phyloP scores from a whole-genome alignment of 768 basidiomycete species.

The Pleurotus tuoliensis region DNA sequence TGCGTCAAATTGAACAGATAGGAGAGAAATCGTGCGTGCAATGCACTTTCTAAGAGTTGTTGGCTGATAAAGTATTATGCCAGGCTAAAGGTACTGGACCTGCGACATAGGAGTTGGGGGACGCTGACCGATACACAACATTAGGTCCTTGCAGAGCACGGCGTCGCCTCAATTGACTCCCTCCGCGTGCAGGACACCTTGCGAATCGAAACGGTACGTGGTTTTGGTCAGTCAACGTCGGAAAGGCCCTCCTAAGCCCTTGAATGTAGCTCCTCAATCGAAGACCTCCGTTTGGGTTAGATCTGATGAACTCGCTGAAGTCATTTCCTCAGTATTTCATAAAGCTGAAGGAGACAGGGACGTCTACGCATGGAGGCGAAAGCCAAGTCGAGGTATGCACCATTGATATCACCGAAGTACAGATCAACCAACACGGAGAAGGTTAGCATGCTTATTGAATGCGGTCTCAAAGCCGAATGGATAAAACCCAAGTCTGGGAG shows the following conservation, averaged over 20 bases:
- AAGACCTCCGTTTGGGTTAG: constrained; percentile 67
- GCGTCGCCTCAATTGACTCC: constrained; percentile 57
- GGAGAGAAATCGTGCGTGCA: constrained; percentile 83
- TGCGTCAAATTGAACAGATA: constrained; percentile 86
- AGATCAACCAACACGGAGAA: background rate
- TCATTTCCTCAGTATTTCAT: constrained; percentile 68
- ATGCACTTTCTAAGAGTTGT: background rate
- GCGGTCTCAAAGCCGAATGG: constrained; percentile 40
- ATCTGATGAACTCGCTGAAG: constrained; percentile 54
- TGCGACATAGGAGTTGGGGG: constrained; percentile 10
- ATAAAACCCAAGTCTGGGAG: constrained; percentile 26
- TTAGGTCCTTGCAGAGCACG: constrained; percentile 73
- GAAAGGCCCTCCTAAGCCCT: too few species aligned
- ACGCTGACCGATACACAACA: background rate
- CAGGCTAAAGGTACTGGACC: constrained; percentile 29
- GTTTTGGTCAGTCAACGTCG: too few species aligned
- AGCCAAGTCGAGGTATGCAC: constrained; percentile 45
- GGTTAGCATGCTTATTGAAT: constrained; percentile 49
- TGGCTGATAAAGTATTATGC: background rate
- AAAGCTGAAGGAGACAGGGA: constrained; percentile 41
- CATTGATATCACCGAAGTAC: background rate
- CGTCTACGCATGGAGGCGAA: constrained; percentile 41
- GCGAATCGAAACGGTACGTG: constrained; percentile 59
- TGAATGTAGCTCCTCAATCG: constrained; percentile 65
- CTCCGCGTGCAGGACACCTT: constrained; percentile 54